Conservation (phyloP, 495 filamentous ascomycete genomes). For the Aspergillus ellipticus region DNA sequence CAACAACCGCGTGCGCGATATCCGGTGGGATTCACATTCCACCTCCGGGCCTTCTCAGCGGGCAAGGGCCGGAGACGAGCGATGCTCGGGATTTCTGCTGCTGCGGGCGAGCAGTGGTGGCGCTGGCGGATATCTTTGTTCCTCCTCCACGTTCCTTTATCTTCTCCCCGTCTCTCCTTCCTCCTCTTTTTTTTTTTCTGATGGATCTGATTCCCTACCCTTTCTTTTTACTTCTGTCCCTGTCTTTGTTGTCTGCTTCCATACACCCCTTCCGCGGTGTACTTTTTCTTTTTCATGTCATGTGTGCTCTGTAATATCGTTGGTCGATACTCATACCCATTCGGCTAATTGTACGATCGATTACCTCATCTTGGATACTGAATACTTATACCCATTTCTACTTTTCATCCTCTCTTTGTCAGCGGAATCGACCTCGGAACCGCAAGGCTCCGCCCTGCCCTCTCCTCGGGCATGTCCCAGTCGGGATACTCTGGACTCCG, state of each 20-base stretch:
- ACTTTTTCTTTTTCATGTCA: slow-evolving; percentile 10
- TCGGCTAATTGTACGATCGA: slow-evolving; percentile 6
- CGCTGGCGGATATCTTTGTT: slow-evolving; percentile 1
- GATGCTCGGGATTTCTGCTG: neutral
- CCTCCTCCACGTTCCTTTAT: slow-evolving; percentile 8
- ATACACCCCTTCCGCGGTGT: slow-evolving; percentile 9
- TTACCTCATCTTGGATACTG: slow-evolving; percentile 4
- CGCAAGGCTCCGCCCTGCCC: too few relatives aligned
- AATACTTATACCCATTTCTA: slow-evolving; percentile 4
- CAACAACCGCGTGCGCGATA: neutral
- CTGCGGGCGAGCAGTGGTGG: neutral
- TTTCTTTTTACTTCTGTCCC: slow-evolving; percentile 10
- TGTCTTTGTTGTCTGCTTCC: slow-evolving; percentile 7
- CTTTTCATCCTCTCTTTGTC: too few relatives aligned
- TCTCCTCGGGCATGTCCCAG: too few relatives aligned
- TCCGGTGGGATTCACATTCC: neutral
- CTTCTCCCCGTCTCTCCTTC: slow-evolving; percentile 1
- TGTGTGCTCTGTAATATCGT: slow-evolving; percentile 7
- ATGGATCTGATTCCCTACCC: too few relatives aligned
- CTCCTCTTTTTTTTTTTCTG: slow-evolving; percentile 8
- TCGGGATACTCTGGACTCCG: neutral
- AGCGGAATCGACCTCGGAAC: too few relatives aligned
- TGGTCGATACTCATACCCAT: slow-evolving; percentile 9
- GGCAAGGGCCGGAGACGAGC: neutral
- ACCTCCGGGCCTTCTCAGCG: neutral